Base-by-base conservation (phyloP, 768 basidiomycete genomes). In the Phaffia tasmanica region DNA sequence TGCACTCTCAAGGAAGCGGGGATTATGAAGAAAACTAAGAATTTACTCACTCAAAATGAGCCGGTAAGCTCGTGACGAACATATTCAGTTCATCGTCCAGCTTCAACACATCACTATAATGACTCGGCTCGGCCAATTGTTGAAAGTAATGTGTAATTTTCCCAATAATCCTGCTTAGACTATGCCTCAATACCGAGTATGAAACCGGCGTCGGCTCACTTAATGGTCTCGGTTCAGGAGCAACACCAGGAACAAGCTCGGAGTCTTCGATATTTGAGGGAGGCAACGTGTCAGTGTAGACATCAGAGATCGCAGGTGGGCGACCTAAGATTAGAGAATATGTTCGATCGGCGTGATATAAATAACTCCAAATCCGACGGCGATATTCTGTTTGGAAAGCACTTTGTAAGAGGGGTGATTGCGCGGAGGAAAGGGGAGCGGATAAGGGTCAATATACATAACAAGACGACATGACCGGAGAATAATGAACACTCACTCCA, bases 331-430 rank as follows among this genome's bases (percentile, higher is more conserved):
- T 85, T 72, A 94, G 81, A 18, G 90, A 89, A 76, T 89, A 91
- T 15, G 90, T 88, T 58, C 89, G 84, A 76, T 95, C 92, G 4
- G 92, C 91, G 74, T 97, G 92, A 74, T 94, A 93, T 1, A 95
- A 72, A 66, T 78, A 77, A 42, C 73, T 88, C 92, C 92, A 97
- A 70, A 94, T 85, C 35, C 91, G 83, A 67, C 92, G 82, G 57
- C 93, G 82, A 72, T 95, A 91, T 77, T 97, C 91, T 6, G 88
- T 85, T 70, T 86, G 83, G 63, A 83, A 79, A 1, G 85, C 82
- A 66, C 75, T 76, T 60, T 7, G n/a, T 50, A 0, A 68, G n/a
- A 49, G 30, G 21, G 64, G 27, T 35, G 19, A 18, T 15, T 23
- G 54, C 87, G 85, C 76, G 90, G 81, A 49, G 84, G 83, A 86